Conservation (phyloP, 495 filamentous ascomycete species). For the Xylaria bambusicola region DNA sequence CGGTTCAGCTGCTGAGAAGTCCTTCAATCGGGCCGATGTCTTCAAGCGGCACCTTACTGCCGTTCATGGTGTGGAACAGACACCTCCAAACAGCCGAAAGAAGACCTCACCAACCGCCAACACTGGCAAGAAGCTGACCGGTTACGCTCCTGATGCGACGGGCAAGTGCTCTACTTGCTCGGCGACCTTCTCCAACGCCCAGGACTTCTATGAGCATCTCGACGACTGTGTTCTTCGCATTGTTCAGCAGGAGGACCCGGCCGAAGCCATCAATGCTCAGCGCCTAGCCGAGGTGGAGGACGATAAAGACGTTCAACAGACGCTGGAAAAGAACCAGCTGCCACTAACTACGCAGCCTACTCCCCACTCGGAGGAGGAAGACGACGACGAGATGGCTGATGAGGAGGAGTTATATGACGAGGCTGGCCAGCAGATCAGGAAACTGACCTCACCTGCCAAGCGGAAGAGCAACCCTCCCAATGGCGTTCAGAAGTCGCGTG, state of each 20-base stretch:
- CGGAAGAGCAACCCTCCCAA: conserved; percentile 49
- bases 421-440: conserved; percentile 28
- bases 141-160: conserved; percentile 71
- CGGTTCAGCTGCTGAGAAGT: conserved; percentile 92
- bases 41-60: conserved; percentile 97
- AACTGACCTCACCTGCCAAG: conserved; percentile 25
- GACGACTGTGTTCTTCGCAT: conserved; percentile 98
- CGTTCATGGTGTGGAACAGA: conserved; percentile 93
- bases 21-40: conserved; percentile 97
- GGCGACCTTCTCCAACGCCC: conserved; percentile 85
- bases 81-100: conserved; percentile 91
- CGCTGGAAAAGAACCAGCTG: conserved; percentile 78
- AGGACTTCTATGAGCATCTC: conserved; percentile 98
- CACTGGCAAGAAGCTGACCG: conserved; percentile 58
- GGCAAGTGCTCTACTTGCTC: conserved; percentile 98
- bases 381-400: conserved; percentile 62
- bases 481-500: conserved; percentile 56
- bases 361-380: conserved; percentile 66
- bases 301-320: conserved; percentile 79
- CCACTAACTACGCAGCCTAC: conserved; percentile 58
- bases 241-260: conserved; percentile 95
- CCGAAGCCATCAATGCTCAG: conserved; percentile 91
- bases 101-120: conserved; percentile 39
- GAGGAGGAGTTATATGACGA: conserved; percentile 48
- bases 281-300: conserved; percentile 78